These are phyloP conservation scores for Phytomonas francai DNA, from an alignment of 208 protist species.

Conservation along the genomic window DNA sequence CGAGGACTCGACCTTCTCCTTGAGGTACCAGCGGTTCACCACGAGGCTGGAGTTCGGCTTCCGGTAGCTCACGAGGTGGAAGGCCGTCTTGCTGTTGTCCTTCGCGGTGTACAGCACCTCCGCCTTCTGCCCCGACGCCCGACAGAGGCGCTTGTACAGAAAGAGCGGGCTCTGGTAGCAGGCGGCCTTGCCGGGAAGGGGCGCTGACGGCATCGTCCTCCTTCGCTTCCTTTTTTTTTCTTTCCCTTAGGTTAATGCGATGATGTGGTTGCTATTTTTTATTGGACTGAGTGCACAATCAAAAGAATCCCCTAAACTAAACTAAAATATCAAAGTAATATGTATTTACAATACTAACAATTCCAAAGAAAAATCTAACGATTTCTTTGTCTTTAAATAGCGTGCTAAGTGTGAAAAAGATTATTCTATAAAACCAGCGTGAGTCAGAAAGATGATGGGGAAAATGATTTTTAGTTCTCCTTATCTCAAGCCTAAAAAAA, in stretches of 20 bases:
- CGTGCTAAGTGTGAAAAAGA: too few species aligned
- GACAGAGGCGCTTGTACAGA: conserved; percentile 72
- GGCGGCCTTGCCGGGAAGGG: conserved; percentile 43
- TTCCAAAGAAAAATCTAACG: too few species aligned
- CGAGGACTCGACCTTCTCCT: conserved; percentile 77
- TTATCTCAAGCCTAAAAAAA: too few species aligned
- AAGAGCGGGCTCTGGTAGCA: conserved; percentile 70
- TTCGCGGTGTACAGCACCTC: conserved; percentile 74
- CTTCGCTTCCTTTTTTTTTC: conserved; percentile 13
- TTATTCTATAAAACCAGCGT: too few species aligned
- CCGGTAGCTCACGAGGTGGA: conserved; percentile 59
- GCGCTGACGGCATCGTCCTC: conserved; percentile 57
- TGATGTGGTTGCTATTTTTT: not conserved
- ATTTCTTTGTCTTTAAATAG: too few species aligned
- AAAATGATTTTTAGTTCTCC: too few species aligned
- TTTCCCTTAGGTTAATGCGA: conserved; percentile 1
- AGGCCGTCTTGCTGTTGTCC: conserved; percentile 81
- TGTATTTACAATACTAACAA: not conserved
- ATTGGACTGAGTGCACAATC: conserved; percentile 1
- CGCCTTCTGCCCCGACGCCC: conserved; percentile 50
- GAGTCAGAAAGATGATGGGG: too few species aligned
- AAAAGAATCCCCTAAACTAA: conserved; percentile 1
- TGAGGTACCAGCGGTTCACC: conserved; percentile 83
- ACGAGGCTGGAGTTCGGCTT: conserved; percentile 40
- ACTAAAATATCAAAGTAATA: conserved; percentile 6